phyloP scores from a whole-genome alignment of 1,139 yeast species.

The Yamadazyma triangularis region DNA sequence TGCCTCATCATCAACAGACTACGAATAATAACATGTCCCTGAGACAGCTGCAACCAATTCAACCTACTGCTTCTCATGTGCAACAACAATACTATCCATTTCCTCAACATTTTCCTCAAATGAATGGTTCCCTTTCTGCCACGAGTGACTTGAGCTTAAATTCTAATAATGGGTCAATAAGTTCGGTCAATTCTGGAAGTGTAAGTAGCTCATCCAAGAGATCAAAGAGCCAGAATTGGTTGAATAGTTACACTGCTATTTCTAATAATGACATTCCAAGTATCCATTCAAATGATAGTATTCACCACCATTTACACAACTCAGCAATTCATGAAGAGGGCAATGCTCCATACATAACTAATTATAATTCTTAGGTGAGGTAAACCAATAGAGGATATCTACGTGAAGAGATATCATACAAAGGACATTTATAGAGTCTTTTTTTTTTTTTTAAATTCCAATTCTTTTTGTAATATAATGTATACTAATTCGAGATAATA shows the following conservation, averaged over 20 bases:
- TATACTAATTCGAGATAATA: too few relatives aligned
- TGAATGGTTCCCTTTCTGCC: slow-evolving; percentile 1
- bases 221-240: neutral
- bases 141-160: slow-evolving; percentile 1
- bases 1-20: slow-evolving; percentile 1
- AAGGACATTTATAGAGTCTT: too few relatives aligned
- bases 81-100: slow-evolving; percentile 9
- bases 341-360: too few relatives aligned
- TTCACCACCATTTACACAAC: slow-evolving; percentile 1
- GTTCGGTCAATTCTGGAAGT: slow-evolving; percentile 1
- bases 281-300: neutral
- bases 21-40: neutral
- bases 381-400: too few relatives aligned
- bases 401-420: too few relatives aligned
- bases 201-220: neutral
- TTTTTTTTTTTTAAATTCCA: too few relatives aligned
- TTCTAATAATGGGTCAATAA: slow-evolving; percentile 2
- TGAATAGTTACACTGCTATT: neutral
- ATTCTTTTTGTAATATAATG: too few relatives aligned
- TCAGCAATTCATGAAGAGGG: neutral
- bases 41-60: slow-evolving; percentile 1
- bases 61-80: neutral
- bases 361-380: too few relatives aligned
- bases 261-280: neutral
- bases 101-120: slow-evolving; percentile 9